phyloP scores from a whole-genome alignment of 345 rosid genomes.

The Citrus australasica region DNA sequence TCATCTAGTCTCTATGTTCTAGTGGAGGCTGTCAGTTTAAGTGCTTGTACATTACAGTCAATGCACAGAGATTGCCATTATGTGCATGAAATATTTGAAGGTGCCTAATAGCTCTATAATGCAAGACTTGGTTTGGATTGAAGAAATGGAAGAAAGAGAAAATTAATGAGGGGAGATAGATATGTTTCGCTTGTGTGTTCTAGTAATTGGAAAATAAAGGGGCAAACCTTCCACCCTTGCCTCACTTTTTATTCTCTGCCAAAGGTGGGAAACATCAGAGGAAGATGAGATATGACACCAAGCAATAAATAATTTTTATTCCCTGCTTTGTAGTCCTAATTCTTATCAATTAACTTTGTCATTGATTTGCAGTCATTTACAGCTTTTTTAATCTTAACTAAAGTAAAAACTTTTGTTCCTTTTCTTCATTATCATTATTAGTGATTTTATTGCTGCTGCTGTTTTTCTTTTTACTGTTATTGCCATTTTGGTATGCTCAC shows the following conservation, averaged over 20 bases:
- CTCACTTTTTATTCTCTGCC: background rate
- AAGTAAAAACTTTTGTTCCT: background rate
- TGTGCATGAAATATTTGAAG: background rate
- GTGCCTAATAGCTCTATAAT: background rate
- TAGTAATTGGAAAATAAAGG: background rate
- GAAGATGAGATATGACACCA: background rate
- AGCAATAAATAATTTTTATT: background rate
- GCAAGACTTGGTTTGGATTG: background rate
- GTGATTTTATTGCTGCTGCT: background rate
- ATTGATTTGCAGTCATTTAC: background rate
- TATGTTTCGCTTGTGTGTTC: background rate
- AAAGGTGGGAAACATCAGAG: background rate
- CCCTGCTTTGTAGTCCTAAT: background rate
- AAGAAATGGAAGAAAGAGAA: background rate
- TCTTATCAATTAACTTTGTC: background rate
- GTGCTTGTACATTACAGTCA: background rate
- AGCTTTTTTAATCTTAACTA: background rate
- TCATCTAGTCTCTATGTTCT: background rate
- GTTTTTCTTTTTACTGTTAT: conserved; percentile 1
- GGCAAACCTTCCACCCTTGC: background rate
- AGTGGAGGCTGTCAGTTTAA: background rate
- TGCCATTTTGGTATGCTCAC: background rate
- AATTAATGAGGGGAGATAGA: background rate
- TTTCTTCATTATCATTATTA: background rate
- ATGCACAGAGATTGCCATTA: background rate